Evolutionary conservation across 2,329 filamentous ascomycete species (phyloP).

Genomic region (Thielaviopsis populi): DNA sequence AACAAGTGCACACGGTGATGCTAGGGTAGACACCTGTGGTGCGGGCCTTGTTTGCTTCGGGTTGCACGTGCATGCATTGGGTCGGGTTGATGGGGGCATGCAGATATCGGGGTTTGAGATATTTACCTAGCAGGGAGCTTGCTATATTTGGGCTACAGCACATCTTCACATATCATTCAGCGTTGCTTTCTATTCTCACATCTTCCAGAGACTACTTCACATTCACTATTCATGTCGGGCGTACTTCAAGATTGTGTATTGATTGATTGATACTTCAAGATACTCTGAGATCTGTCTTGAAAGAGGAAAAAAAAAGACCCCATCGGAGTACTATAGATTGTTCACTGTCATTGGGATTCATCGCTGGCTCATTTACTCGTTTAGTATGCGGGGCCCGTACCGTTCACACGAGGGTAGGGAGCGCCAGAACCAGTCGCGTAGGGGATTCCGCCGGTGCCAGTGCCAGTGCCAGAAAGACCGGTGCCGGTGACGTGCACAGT

Average conservation of each 20-base stretch:
- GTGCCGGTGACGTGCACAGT: constrained; percentile 25
- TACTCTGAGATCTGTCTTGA: background rate
- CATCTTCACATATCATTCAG: background rate
- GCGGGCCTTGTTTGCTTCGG: background rate
- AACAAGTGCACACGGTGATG: constrained; percentile 34
- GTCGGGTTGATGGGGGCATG: background rate
- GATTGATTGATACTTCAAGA: background rate
- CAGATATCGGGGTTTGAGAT: background rate
- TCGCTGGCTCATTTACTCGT: background rate
- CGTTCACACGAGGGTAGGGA: constrained; percentile 29
- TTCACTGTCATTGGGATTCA: background rate
- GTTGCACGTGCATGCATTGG: background rate
- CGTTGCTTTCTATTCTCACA: background rate
- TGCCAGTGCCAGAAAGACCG: constrained; percentile 18
- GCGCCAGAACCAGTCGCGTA: constrained; percentile 17
- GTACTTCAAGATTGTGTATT: background rate
- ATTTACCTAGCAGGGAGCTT: background rate
- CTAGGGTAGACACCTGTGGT: constrained; percentile 24
- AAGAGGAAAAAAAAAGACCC: background rate
- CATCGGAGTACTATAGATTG: background rate
- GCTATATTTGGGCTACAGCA: background rate
- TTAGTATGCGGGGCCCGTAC: constrained; percentile 23
- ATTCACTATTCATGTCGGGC: background rate
- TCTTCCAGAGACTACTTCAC: background rate
- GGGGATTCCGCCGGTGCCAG: constrained; percentile 22